Percentiles rank a stretch among this genome's conserved stretches.
These are phyloP conservation scores for Omphalea diandra DNA, from an alignment of 441 rosid species.

Conservation along the genomic window DNA sequence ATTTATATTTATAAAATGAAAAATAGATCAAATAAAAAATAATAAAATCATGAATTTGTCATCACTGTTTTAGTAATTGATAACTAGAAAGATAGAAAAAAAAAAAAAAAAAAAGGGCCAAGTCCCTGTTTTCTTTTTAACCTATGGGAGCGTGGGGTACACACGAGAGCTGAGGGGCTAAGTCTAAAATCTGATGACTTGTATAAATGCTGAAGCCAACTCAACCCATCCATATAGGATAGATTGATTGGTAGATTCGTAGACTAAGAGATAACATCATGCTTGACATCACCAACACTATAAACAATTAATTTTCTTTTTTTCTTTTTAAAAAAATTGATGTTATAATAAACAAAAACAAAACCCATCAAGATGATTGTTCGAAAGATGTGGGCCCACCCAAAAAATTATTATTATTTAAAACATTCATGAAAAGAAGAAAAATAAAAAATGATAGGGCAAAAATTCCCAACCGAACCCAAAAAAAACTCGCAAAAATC, in stretches of 20 bases:
- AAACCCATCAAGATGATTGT: too few relatives aligned
- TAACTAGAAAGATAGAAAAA: too few relatives aligned
- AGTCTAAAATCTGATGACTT: slow-evolving; percentile 34
- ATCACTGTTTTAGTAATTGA: too few relatives aligned
- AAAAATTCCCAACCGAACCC: neutral
- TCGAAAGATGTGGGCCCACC: too few relatives aligned
- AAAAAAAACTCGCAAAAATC: neutral
- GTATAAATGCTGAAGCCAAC: slow-evolving; percentile 44
- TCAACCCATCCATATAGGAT: slow-evolving; percentile 30
- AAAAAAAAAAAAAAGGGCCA: too few relatives aligned
- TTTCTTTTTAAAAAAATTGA: too few relatives aligned
- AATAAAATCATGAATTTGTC: too few relatives aligned
- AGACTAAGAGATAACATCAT: slow-evolving; percentile 34
- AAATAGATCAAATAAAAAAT: neutral
- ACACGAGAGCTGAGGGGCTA: slow-evolving; percentile 20
- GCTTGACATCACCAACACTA: slow-evolving; percentile 44
- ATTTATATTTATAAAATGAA: too few relatives aligned
- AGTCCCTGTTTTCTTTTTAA: too few relatives aligned
- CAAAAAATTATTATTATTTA: neutral
- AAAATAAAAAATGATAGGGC: neutral
- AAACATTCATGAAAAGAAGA: neutral
- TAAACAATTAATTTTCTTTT: neutral
- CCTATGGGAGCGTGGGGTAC: slow-evolving; percentile 19
- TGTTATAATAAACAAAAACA: too few relatives aligned
- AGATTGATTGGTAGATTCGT: slow-evolving; percentile 48